Evolutionary conservation across 352 stramenopile genomes (phyloP).

Genomic region (Pythium pyrilobum): DNA sequence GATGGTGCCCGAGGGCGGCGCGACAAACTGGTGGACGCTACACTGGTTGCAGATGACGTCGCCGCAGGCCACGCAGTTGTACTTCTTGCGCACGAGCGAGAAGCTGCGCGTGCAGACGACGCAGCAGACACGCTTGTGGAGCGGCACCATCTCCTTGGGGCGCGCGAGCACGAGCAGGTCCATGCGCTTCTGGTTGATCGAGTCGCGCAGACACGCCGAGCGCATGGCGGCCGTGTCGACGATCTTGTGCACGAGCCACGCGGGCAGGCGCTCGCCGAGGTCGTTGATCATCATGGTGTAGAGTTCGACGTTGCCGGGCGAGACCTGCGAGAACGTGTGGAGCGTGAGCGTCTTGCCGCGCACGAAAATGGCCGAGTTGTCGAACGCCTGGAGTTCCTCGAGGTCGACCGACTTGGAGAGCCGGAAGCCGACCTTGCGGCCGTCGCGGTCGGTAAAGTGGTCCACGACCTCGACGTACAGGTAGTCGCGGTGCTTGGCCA

Average conservation of each 20-base stretch:
- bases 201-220: constrained; percentile 66
- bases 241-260: constrained; percentile 82
- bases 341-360: constrained; percentile 71
- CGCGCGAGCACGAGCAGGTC: constrained; percentile 64
- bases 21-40: constrained; percentile 71
- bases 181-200: constrained; percentile 70
- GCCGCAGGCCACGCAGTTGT: constrained; percentile 75
- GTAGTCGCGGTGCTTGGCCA: constrained; percentile 76
- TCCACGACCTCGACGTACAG: constrained; percentile 82
- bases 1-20: constrained; percentile 31
- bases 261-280: constrained; percentile 60
- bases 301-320: constrained; percentile 56
- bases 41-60: constrained; percentile 82
- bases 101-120: constrained; percentile 80
- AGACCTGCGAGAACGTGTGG: constrained; percentile 62
- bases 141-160: constrained; percentile 63
- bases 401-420: constrained; percentile 74
- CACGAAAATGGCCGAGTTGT: constrained; percentile 55
- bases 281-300: constrained; percentile 83
- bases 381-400: constrained; percentile 34
- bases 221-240: constrained; percentile 72
- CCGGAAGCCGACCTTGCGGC: constrained; percentile 59
- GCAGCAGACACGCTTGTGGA: constrained; percentile 69
- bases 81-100: constrained; percentile 81
- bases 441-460: constrained; percentile 61